phyloP scores from a whole-genome alignment of 805 yeast species.

The Wickerhamiella lipophila region DNA sequence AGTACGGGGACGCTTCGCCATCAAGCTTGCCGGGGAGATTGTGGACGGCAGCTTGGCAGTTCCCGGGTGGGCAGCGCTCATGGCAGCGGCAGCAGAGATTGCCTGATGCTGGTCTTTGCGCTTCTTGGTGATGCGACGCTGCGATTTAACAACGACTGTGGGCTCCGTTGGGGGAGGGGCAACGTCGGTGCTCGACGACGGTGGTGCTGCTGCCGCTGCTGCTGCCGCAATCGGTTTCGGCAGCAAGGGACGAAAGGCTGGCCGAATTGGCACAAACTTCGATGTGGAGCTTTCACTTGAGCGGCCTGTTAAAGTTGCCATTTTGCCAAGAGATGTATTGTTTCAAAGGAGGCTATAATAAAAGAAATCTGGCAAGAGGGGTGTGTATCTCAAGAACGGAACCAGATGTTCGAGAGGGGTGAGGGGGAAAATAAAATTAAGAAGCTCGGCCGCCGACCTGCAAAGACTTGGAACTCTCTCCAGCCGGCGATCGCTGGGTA shows the following conservation, averaged over 20 bases:
- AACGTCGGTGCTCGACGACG: not conserved
- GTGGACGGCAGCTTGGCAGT: conserved; percentile 11
- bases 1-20: conserved; percentile 12
- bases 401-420: not conserved
- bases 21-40: conserved; percentile 13
- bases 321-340: not conserved
- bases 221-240: conserved; percentile 23
- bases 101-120: conserved; percentile 9
- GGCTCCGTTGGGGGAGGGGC: conserved; percentile 6
- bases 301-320: conserved; percentile 10
- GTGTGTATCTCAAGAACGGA: not conserved
- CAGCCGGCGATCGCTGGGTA: not conserved
- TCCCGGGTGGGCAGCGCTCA: not conserved
- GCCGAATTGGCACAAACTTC: conserved; percentile 26
- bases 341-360: not conserved
- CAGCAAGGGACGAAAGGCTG: conserved; percentile 28
- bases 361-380: not conserved
- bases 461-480: not conserved
- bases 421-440: conserved; percentile 4
- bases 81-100: conserved; percentile 7
- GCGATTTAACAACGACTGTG: conserved; percentile 12
- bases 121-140: conserved; percentile 11
- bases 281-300: conserved; percentile 9
- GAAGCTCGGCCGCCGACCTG: conserved; percentile 8
- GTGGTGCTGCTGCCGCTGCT: not conserved